Percentiles rank a stretch among this genome's conserved stretches.
Conservation (phyloP, 352 stramenopile species). For the Plasmopara viticola region DNA sequence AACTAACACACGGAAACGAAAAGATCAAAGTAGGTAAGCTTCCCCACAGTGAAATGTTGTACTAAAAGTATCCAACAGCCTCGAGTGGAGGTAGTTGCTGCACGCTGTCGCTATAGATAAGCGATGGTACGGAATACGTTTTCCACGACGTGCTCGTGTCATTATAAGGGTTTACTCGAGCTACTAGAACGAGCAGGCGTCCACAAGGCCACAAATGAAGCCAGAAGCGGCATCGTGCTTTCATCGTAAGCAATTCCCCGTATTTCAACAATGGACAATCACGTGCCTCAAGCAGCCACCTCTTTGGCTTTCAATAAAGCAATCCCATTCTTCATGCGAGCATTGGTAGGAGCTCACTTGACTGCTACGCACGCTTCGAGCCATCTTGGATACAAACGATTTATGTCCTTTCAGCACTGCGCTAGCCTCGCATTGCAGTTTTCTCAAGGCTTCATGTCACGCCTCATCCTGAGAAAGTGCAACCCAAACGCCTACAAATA, state of each 20-base stretch:
- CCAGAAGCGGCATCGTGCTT: slow-evolving; percentile 58
- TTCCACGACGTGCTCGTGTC: slow-evolving; percentile 34
- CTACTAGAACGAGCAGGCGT: slow-evolving; percentile 41
- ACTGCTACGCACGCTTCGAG: slow-evolving; percentile 44
- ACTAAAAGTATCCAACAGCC: too few relatives aligned
- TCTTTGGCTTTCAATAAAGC: slow-evolving; percentile 33
- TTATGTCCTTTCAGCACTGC: slow-evolving; percentile 50
- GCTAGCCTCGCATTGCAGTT: slow-evolving; percentile 38
- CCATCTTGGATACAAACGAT: slow-evolving; percentile 55
- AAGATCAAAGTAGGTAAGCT: too few relatives aligned
- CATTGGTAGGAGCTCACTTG: slow-evolving; percentile 11
- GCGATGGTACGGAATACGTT: slow-evolving; percentile 28
- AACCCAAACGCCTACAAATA: background rate
- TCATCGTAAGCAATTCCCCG: slow-evolving; percentile 50
- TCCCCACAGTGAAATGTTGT: too few relatives aligned
- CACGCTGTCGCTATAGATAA: too few relatives aligned
- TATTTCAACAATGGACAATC: slow-evolving; percentile 25
- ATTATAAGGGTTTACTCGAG: slow-evolving; percentile 32
- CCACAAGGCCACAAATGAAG: slow-evolving; percentile 75
- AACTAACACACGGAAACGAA: too few relatives aligned
- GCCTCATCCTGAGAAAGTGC: too few relatives aligned
- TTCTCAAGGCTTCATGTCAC: slow-evolving; percentile 1
- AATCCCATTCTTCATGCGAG: background rate
- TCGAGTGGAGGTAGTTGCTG: too few relatives aligned
- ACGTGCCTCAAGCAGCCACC: slow-evolving; percentile 29